phyloP scores from a whole-genome alignment of 306 rosid genomes.

The Sphenostylis stenocarpa region DNA sequence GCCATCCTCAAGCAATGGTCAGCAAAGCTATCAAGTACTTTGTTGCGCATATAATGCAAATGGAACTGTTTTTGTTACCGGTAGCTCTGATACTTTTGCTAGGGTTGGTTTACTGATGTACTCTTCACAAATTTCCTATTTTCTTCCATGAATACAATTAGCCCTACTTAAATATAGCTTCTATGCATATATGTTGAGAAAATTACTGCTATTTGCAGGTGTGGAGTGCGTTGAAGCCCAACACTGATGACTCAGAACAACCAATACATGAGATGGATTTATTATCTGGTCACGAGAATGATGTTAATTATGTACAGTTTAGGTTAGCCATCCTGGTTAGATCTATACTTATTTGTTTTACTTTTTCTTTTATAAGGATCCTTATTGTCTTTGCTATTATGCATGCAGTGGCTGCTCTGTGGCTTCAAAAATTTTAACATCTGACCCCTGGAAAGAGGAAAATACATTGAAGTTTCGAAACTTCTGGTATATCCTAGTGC shows the following conservation, averaged over 20 bases:
- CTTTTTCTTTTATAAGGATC: constrained; percentile 20
- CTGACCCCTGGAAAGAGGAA: constrained; percentile 74
- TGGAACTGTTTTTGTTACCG: constrained; percentile 91
- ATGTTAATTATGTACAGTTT: constrained; percentile 90
- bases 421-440: constrained; percentile 61
- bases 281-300: constrained; percentile 89
- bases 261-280: constrained; percentile 79
- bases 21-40: constrained; percentile 70
- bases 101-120: constrained; percentile 53
- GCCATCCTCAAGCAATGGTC: constrained; percentile 64
- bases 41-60: constrained; percentile 89
- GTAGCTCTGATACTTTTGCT: constrained; percentile 89
- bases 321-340: constrained; percentile 54
- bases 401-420: constrained; percentile 78
- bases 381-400: constrained; percentile 33
- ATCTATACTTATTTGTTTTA: constrained; percentile 8
- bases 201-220: constrained; percentile 58
- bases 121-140: constrained; percentile 29
- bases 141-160: constrained; percentile 31
- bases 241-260: constrained; percentile 55
- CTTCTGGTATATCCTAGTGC: constrained; percentile 53
- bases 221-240: constrained; percentile 74
- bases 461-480: constrained; percentile 62
- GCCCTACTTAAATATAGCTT: constrained; percentile 30
- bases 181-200: constrained; percentile 35